Percentiles rank a stretch among this genome's conserved stretches.
These are phyloP conservation scores for Boletus reticuloceps DNA, from an alignment of 768 basidiomycete genomes.

Conservation along the genomic window DNA sequence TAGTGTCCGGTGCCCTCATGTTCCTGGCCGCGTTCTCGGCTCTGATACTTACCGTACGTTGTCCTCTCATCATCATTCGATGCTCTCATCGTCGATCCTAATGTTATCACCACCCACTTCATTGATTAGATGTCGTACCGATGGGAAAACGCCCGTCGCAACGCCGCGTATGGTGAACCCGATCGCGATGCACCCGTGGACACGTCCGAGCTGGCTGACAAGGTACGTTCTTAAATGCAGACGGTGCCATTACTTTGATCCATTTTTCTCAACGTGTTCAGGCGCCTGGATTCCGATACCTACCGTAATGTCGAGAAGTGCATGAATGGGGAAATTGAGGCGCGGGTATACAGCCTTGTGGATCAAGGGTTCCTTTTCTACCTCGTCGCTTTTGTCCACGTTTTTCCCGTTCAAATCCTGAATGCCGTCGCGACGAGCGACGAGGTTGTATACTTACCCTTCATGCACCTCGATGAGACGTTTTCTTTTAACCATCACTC, in stretches of 20 bases:
- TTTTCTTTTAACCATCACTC: too few relatives aligned
- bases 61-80: neutral
- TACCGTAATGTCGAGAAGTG: slow-evolving; percentile 22
- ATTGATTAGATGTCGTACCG: slow-evolving; percentile 55
- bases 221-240: slow-evolving; percentile 18
- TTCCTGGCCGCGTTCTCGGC: slow-evolving; percentile 23
- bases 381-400: too few relatives aligned
- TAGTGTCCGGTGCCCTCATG: slow-evolving; percentile 25
- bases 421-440: too few relatives aligned
- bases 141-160: slow-evolving; percentile 55
- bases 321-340: neutral
- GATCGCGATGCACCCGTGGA: slow-evolving; percentile 53
- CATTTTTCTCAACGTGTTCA: slow-evolving; percentile 17
- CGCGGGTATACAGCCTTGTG: neutral
- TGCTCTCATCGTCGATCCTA: neutral
- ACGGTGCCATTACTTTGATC: too few relatives aligned
- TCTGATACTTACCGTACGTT: slow-evolving; percentile 20
- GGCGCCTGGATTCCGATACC: slow-evolving; percentile 64
- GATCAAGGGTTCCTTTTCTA: neutral
- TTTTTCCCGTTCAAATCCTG: too few relatives aligned
- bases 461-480: too few relatives aligned
- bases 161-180: slow-evolving; percentile 51
- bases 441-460: too few relatives aligned
- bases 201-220: slow-evolving; percentile 63
- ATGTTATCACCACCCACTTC: neutral